Evolutionary conservation across 2,329 filamentous ascomycete genomes (phyloP).

Genomic region (Aspergillus sp.): DNA sequence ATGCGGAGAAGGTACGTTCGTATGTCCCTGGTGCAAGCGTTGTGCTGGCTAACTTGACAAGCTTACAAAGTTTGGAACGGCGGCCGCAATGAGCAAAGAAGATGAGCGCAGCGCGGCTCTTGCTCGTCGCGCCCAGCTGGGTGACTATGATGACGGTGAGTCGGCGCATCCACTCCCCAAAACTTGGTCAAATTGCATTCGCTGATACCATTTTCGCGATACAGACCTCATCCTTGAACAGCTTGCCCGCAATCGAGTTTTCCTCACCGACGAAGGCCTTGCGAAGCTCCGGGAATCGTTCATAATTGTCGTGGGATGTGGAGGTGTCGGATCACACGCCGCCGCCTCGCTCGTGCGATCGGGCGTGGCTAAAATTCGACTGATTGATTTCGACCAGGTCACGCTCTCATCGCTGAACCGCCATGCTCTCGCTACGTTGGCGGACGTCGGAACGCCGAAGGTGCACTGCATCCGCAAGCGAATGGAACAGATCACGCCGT

Average conservation of each 20-base stretch:
- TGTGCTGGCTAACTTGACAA: constrained; percentile 22
- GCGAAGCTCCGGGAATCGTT: constrained; percentile 76
- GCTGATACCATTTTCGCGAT: constrained; percentile 2
- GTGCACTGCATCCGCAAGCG: constrained; percentile 78
- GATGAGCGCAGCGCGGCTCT: constrained; percentile 58
- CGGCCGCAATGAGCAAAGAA: constrained; percentile 44
- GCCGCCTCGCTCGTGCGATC: constrained; percentile 81
- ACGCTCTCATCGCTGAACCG: constrained; percentile 90
- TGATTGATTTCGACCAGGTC: constrained; percentile 97
- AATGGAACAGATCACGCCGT: constrained; percentile 82
- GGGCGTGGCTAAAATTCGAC: constrained; percentile 79
- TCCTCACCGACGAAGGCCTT: constrained; percentile 79
- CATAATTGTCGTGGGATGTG: constrained; percentile 86
- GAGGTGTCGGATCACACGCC: constrained; percentile 92
- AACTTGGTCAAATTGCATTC: background rate
- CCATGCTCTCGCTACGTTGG: constrained; percentile 91
- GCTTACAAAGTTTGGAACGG: constrained; percentile 51
- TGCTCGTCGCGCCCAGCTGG: constrained; percentile 58
- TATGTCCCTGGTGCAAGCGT: background rate
- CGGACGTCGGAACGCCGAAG: constrained; percentile 90
- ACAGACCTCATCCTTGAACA: constrained; percentile 88
- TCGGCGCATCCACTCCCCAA: background rate
- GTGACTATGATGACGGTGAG: constrained; percentile 62
- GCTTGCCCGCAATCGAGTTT: constrained; percentile 86
- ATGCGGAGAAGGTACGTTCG: constrained; percentile 46